phyloP scores from a whole-genome alignment of 371 early-diverging fungal species.

The Fennellomyces sp. region DNA sequence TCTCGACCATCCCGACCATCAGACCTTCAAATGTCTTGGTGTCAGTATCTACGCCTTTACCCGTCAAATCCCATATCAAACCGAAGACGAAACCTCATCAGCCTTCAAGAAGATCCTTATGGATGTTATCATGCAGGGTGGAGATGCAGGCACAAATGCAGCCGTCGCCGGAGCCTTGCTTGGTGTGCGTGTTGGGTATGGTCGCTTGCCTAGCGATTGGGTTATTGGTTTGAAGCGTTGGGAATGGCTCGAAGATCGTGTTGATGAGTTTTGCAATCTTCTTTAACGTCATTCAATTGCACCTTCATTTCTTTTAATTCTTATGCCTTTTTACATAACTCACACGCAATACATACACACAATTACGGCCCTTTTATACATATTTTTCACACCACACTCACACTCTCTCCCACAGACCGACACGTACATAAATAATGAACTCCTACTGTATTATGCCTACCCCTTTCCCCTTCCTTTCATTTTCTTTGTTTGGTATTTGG shows the following conservation, averaged over 20 bases:
- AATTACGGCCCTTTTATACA: background rate
- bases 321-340: slow-evolving; percentile 2
- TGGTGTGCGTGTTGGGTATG: slow-evolving; percentile 60
- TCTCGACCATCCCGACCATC: slow-evolving; percentile 45
- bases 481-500: slow-evolving; percentile 9
- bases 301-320: slow-evolving; percentile 1
- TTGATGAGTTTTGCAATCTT: slow-evolving; percentile 50
- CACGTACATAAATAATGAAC: slow-evolving; percentile 5
- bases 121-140: slow-evolving; percentile 64
- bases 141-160: slow-evolving; percentile 71
- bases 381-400: background rate
- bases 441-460: slow-evolving; percentile 2
- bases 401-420: background rate
- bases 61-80: slow-evolving; percentile 32
- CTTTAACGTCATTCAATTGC: slow-evolving; percentile 21
- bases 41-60: slow-evolving; percentile 57
- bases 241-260: slow-evolving; percentile 53
- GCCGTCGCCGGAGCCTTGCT: slow-evolving; percentile 67
- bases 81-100: slow-evolving; percentile 28
- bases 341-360: slow-evolving; percentile 7
- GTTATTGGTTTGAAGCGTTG: slow-evolving; percentile 53
- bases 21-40: slow-evolving; percentile 64
- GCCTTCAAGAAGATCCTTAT: slow-evolving; percentile 53
- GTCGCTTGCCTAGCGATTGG: slow-evolving; percentile 57
- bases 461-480: background rate